Percentiles rank a stretch among this genome's conserved stretches.
phyloP scores from a whole-genome alignment of 2,329 filamentous ascomycete genomes.

The Sodiomyces alkalinus region DNA sequence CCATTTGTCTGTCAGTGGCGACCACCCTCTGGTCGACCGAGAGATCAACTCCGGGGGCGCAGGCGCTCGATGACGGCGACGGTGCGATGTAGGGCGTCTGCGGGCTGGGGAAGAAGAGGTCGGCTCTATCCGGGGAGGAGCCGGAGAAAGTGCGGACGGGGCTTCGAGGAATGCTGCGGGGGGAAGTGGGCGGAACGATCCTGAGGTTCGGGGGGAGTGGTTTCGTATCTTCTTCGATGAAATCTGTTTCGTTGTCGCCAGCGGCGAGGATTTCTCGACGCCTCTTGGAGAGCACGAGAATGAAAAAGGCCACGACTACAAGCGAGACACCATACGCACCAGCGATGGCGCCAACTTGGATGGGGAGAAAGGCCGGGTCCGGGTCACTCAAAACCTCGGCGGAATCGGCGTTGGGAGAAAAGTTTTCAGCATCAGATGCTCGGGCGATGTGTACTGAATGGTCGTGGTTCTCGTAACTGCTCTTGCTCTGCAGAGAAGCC shows the following conservation, averaged over 20 bases:
- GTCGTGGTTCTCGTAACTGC: constrained; percentile 5
- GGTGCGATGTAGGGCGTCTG: constrained; percentile 27
- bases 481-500: constrained; percentile 7
- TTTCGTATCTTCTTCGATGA: constrained; percentile 25
- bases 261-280: constrained; percentile 34
- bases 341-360: constrained; percentile 70
- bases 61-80: constrained; percentile 27
- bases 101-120: constrained; percentile 12
- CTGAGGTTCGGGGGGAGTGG: constrained; percentile 11
- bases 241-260: constrained; percentile 38
- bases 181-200: constrained; percentile 9
- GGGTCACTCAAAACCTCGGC: constrained; percentile 40
- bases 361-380: constrained; percentile 49
- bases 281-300: constrained; percentile 44
- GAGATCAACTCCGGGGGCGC: constrained; percentile 45
- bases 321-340: constrained; percentile 70
- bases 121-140: constrained; percentile 22
- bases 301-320: constrained; percentile 52
- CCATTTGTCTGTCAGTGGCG: constrained; percentile 55
- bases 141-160: constrained; percentile 34
- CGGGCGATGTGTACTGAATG: constrained; percentile 2
- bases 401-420: constrained; percentile 43
- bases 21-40: constrained; percentile 68
- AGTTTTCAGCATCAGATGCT: constrained; percentile 42
- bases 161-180: constrained; percentile 10